A percentile compares a stretch with the other conserved stretches of the same genome.
phyloP scores from a whole-genome alignment of 148 eudicot species.

The Beta vulgaris region DNA sequence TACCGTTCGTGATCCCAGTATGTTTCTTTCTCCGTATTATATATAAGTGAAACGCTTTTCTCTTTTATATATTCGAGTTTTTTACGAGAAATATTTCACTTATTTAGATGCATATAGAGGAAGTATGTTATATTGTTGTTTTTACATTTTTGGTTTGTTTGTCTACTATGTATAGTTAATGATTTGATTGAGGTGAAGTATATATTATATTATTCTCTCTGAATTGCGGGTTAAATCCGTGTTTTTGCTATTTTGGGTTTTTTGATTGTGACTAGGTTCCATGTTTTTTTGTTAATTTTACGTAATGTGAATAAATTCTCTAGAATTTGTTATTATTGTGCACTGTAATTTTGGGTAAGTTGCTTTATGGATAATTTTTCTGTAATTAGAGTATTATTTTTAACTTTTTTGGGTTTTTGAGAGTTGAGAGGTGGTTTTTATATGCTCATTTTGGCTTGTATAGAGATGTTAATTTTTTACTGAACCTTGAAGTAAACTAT shows the following conservation, averaged over 20 bases:
- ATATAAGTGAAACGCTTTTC: too few species aligned
- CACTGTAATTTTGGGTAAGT: background rate
- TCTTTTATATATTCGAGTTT: background rate
- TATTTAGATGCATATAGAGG: too few species aligned
- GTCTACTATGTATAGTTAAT: background rate
- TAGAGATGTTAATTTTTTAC: too few species aligned
- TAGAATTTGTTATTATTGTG: background rate
- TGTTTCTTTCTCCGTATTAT: constrained; percentile 12
- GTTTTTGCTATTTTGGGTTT: background rate
- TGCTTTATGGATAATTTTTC: background rate
- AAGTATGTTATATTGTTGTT: background rate
- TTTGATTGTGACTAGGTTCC: background rate
- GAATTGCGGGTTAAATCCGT: background rate
- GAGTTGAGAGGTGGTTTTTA: too few species aligned
- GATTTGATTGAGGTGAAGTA: background rate
- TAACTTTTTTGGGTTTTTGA: background rate
- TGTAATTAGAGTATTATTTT: background rate
- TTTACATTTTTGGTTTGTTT: background rate
- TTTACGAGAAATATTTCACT: background rate
- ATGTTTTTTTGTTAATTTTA: background rate
- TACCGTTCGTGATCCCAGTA: constrained; percentile 35
- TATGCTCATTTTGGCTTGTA: too few species aligned
- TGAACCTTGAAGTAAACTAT: too few species aligned
- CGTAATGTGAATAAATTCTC: background rate
- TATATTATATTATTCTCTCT: background rate